Conservation (phyloP, 108 stramenopile genomes). For the Licmophora abbreviata region DNA sequence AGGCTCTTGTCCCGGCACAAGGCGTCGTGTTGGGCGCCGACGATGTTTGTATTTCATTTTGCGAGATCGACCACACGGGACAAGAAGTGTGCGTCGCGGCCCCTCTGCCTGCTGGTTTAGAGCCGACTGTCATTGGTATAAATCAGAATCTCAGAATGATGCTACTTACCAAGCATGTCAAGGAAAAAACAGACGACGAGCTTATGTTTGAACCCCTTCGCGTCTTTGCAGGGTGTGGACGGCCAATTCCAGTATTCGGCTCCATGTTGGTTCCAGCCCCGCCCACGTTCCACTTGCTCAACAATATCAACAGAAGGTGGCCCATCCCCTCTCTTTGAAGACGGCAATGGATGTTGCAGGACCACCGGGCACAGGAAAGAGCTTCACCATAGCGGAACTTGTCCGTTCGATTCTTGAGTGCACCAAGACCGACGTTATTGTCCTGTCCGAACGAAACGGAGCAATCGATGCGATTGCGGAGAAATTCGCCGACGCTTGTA, state of each 20-base stretch:
- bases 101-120: too few relatives aligned
- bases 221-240: slow-evolving; percentile 27
- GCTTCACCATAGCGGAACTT: slow-evolving; percentile 37
- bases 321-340: slow-evolving; percentile 28
- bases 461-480: slow-evolving; percentile 50
- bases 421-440: slow-evolving; percentile 23
- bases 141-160: slow-evolving; percentile 33
- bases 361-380: slow-evolving; percentile 44
- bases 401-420: slow-evolving; percentile 28
- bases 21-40: too few relatives aligned
- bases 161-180: slow-evolving; percentile 22
- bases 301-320: slow-evolving; percentile 34
- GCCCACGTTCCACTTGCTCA: slow-evolving; percentile 15
- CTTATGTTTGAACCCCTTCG: slow-evolving; percentile 26
- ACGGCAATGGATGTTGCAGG: slow-evolving; percentile 51
- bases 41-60: too few relatives aligned
- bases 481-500: slow-evolving; percentile 20
- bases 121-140: slow-evolving; percentile 15
- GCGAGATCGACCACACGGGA: too few relatives aligned
- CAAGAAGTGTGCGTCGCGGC: too few relatives aligned
- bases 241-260: slow-evolving; percentile 14
- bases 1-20: too few relatives aligned
- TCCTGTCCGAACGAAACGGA: slow-evolving; percentile 40
- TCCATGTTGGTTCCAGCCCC: slow-evolving; percentile 15
- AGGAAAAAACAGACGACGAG: background rate